Base-by-base conservation (phyloP, 2,329 filamentous ascomycete species). In the Elsinoe batatas region DNA sequence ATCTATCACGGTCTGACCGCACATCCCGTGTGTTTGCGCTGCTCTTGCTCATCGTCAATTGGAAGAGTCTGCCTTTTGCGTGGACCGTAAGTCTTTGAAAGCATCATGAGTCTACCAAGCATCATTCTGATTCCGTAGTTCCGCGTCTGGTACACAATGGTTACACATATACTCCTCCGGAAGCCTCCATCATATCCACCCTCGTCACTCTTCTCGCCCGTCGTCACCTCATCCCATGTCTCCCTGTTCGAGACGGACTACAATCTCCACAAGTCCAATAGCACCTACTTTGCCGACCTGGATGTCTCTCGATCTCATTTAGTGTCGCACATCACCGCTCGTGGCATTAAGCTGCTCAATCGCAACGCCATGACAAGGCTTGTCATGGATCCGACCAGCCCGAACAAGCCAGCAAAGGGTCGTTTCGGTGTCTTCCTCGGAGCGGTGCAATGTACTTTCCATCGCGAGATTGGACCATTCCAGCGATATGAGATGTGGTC, bases 271-370 rank as follows among this genome's bases (percentile, higher is more conserved):
- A 88, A 88, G 67, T 83, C 83, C 58, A 86, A 88, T 73, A 81
- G 80, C 63, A 91, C 88, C 38, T 93, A 91, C 74, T 91, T 91
- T 66, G 75, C 82, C 60, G 88, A 93, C 70, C 80, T 91, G 62
- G 88, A 93, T 69, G 79, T 89, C 57, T 82, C 84, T 40, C 85
- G 91, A 56, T 85, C 85, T 0, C 85, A 91, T 60, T 79, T 93
- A 4, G 82, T 91, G 57, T 83, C 82, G 0, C 69, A 68, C 1
- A 60, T 74, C 3, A 65, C 73, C 33, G 67, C 69, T 26, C 66
- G 65, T 33, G 71, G 64, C 2, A 71, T 74, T 46, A 63, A 61
- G 32, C 40, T 37, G 10, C 50, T 57, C 4, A 30, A 50, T 4
- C 49, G 40, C 33, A 56, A 53, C 22, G 18, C 37, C 42, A 46